Evolutionary conservation across 164 flowering plant genomes (phyloP), one percentile per base, ranked within the genome.

Genomic region (Sextonia rubra): DNA sequence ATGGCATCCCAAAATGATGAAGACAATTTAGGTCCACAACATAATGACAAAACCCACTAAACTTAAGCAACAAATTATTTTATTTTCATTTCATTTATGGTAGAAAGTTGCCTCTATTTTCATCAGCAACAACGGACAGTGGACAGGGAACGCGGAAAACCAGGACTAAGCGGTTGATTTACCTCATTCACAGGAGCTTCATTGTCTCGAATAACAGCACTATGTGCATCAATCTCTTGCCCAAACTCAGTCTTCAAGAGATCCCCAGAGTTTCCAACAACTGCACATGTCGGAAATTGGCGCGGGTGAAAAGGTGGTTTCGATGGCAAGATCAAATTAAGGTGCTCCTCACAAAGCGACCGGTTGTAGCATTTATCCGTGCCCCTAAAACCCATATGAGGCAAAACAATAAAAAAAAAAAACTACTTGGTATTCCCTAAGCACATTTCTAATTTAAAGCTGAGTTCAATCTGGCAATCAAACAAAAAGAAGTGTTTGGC

Each of bases 161-260:
- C 32, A 69, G 58, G 4, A 25, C 32, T 20, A 58, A 47, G 14
- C 6, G 64, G 12, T 18, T 58, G 47, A 6, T 26, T 30, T 79
- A 96, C 99, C 91, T 86, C 79, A 85, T 86, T 91, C 49, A 96
- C 99, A 77, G 99, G 99, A 75, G 99, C 99, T 75, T 93, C 99
- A 80, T 96, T 96, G 74, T 96, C 99, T 67, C 98, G 83, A 80
- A 96, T 83, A 52, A 96, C 98, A 63, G 91, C 97, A 86, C 93
- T 97, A 85, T 93, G 98, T 71, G 88, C 82, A 75, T 96, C 99
- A 78, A 96, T 93, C 80, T 96, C 99, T 72, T 87, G 69, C 24
- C 99, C 99, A 85, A 93, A 93, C 72, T 87, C 86, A 1, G 95
- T 93, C 83, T 93, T 90, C 64, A 96, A 79, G 60, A 96, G 95